Evolutionary conservation across 768 basidiomycete genomes (phyloP), one percentile per base, ranked within the genome.

Genomic region (Steccherinum ochraceum): DNA sequence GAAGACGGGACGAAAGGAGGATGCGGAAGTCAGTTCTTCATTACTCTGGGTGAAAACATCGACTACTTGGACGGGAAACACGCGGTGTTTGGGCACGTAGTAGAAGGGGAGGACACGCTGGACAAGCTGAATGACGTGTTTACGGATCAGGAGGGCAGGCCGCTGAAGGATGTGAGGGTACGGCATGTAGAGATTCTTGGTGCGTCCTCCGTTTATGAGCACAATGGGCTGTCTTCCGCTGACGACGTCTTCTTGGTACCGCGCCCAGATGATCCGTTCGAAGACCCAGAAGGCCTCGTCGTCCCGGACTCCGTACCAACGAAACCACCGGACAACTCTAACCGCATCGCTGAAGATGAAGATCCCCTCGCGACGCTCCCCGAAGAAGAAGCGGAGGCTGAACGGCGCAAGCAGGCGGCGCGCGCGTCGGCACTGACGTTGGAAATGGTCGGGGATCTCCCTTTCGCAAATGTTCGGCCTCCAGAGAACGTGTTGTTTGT

Each of bases 401-500:
- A 82, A 40, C 81, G 87, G 20, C 83, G 93, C n/a, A 81, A 86
- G 68, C 86, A 87, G 48, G 93, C 93, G 0, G 95, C 96, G 0
- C 82, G 81, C 1, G 93, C 95, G 0, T 93, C 93, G 42, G 96
- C 96, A 0, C 72, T 99, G 35, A 98, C 96, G 3, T 80, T 99
- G 46, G 96, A 99, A 68, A 99, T 99, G 96, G 95, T 99, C 51
- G 96, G 96, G 25, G 96, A 99, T 68, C 73, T 98, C 48, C 96
- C 96, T 1, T 98, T 99, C 64, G 96, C 96, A 21, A 93, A 95
- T 61, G 93, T 99, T 41, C 82, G 93, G 41, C 96, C 96, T 0
- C 96, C 96, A 0, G 96, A 99, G 69, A 98, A 98, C 66, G 93
- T 98, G 23, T 70, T 99, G 12, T 99, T 99, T 67, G 94, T 99